Base-by-base conservation (phyloP, 2,329 filamentous ascomycete species). In the Phaeosphaeria sp. region DNA sequence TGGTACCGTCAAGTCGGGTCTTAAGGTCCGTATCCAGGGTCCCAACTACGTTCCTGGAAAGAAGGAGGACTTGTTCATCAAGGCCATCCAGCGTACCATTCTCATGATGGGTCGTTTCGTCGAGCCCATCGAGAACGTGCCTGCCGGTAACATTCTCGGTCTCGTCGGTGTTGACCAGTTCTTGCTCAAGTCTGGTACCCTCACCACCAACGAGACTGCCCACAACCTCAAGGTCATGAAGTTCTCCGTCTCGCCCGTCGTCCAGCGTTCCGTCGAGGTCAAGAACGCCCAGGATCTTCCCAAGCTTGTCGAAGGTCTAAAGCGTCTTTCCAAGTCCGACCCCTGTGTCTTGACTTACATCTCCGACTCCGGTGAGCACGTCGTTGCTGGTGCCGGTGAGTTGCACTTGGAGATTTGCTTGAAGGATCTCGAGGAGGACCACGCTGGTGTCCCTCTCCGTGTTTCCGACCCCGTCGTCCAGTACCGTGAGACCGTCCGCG, bases 141-240 rank as follows among this genome's bases (percentile, higher is more conserved):
- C 95, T 74, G 94, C 95, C 72, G 95, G 95, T 89, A 99, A 99
- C 91, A 98, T 99, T 87, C 90, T 97, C 77, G 95, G 95, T 88
- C 88, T 99, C 77, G 95, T 99, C 79, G 95, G 95, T 90, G 92
- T 99, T 75, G 95, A 99, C 82, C 95, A 99, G 89, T 99, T 98
- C 92, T 87, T 99, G 87, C 93, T 99, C 87, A 99, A 99, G 91
- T 98, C 95, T 81, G 95, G 95, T 91, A 99, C 95, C 77, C 91
- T 99, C 76, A 97, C 93, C 83, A 98, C 94, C 80, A 89, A 87
- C 79, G 95, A 99, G 73, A 96, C 92, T 69, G 94, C 95, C 80
- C 95, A 99, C 91, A 99, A 99, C 90, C 86, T 99, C 78, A 98
- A 98, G 91, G 95, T 99, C 85, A 99, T 99, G 95, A 98, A 97